Evolutionary conservation across 768 basidiomycete species (phyloP), one percentile per base, ranked within the genome.

Genomic region (Leccinellum rugosiceps): DNA sequence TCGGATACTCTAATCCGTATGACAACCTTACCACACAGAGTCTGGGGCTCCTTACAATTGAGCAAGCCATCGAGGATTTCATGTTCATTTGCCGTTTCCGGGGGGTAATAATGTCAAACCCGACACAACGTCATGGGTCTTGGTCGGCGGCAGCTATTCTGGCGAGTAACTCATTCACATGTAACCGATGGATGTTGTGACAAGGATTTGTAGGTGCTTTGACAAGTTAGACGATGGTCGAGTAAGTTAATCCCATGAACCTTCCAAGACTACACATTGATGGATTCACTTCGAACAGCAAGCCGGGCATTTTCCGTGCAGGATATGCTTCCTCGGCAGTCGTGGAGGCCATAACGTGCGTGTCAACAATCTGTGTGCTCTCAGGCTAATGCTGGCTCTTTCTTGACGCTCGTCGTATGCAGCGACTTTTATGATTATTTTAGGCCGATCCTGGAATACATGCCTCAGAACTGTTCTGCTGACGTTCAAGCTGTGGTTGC

Each of bases 61-160:
- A 88, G 65, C 88, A 90, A 71, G 85, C 87, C 6, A 83, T 88
- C 59, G 83, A 88, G 51, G 88, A 90, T 63, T 71, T 89, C 32
- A 81, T 56, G 87, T 82, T 15, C 70, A 80, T 32, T 78, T 90
- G 21, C 84, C 88, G 3, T 85, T 86, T 81, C 84, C 86, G 0
- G 79, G 80, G 54, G 87, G 88, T 4, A 78, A 84, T 62, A 70
- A 80, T 30, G 74, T 90, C 13, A 80, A 78, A n/a, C 85, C 87
- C 2, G 77, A 78, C 46, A 69, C 71, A 28, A 76, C 75, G 3
- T 76, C 77, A 1, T 80, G 79, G 80, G 59, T 75, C 43, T 55
- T 76, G 45, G 14, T 76, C 30, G 78, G 78, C 15, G 76, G 76
- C 15, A 78, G 78, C 58, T 79, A 80, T 43, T 61, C 75, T n/a